phyloP scores from a whole-genome alignment of 306 rosid species.

The Corylus heterophylla region DNA sequence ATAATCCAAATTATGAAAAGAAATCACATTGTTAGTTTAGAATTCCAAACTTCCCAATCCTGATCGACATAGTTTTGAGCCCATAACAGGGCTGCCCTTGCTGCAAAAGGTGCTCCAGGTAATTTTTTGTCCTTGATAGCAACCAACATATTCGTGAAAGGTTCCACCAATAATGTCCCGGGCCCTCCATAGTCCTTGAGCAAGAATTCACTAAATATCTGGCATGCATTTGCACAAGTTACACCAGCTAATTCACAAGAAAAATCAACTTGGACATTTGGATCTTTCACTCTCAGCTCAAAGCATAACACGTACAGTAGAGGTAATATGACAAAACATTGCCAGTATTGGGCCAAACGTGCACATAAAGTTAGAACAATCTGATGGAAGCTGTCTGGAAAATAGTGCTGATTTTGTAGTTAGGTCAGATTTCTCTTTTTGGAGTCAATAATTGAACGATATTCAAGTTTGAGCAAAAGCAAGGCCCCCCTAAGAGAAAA shows the following conservation, averaged over 20 bases:
- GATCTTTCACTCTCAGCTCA: constrained; percentile 32
- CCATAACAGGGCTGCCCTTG: constrained; percentile 67
- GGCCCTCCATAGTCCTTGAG: constrained; percentile 51
- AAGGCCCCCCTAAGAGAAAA: constrained; percentile 12
- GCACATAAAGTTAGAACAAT: constrained; percentile 35
- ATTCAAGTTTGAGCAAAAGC: constrained; percentile 23
- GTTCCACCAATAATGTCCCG: constrained; percentile 62
- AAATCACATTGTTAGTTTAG: constrained; percentile 30
- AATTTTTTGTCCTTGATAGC: constrained; percentile 42
- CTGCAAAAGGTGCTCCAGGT: constrained; percentile 55
- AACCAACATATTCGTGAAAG: constrained; percentile 51
- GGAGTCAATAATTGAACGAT: constrained; percentile 37
- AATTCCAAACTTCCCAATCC: constrained; percentile 53
- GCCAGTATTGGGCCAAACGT: constrained; percentile 46
- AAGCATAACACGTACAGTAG: constrained; percentile 26
- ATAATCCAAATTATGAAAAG: constrained; percentile 8
- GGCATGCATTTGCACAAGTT: constrained; percentile 27
- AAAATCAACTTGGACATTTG: constrained; percentile 28
- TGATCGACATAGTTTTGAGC: constrained; percentile 63
- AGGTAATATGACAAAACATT: constrained; percentile 40
- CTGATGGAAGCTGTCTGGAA: constrained; percentile 41
- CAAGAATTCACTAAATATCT: constrained; percentile 65
- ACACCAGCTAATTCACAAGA: constrained; percentile 18
- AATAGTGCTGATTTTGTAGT: constrained; percentile 20
- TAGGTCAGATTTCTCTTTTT: constrained; percentile 29